phyloP scores from a whole-genome alignment of 2,329 filamentous ascomycete genomes.

The Zasmidium cellare region DNA sequence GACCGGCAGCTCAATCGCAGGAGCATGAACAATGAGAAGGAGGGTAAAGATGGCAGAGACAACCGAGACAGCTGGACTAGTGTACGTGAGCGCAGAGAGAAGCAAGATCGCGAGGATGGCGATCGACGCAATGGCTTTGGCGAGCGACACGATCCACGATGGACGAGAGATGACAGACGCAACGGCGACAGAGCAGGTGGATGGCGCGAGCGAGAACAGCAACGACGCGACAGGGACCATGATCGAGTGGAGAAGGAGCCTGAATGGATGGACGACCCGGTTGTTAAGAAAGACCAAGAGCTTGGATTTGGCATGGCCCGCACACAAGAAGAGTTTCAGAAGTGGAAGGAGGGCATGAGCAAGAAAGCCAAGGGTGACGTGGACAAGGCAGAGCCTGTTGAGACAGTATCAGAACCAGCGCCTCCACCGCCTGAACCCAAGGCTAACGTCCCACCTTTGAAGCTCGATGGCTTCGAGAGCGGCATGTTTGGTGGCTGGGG shows the following conservation, averaged over 20 bases:
- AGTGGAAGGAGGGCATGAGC: slow-evolving; percentile 92
- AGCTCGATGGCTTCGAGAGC: slow-evolving; percentile 68
- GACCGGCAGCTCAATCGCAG: slow-evolving; percentile 46
- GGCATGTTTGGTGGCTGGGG: slow-evolving; percentile 71
- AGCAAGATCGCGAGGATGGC: slow-evolving; percentile 42
- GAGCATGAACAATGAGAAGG: slow-evolving; percentile 38
- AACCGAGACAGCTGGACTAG: slow-evolving; percentile 74
- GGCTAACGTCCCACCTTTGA: slow-evolving; percentile 59
- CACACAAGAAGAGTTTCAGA: slow-evolving; percentile 88
- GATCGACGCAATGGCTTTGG: slow-evolving; percentile 64
- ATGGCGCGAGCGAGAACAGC: slow-evolving; percentile 52
- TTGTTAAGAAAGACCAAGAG: slow-evolving; percentile 66
- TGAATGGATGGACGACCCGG: slow-evolving; percentile 74
- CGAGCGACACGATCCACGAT: slow-evolving; percentile 71
- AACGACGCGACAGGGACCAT: slow-evolving; percentile 47
- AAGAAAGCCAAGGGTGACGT: slow-evolving; percentile 44
- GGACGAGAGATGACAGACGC: slow-evolving; percentile 43
- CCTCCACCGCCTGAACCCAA: slow-evolving; percentile 19
- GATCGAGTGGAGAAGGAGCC: slow-evolving; percentile 74
- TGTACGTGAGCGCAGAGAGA: slow-evolving; percentile 63
- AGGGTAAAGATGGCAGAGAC: slow-evolving; percentile 35
- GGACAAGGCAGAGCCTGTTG: slow-evolving; percentile 25
- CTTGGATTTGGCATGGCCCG: slow-evolving; percentile 45
- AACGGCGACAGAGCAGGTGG: slow-evolving; percentile 53
- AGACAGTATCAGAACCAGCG: slow-evolving; percentile 13